Evolutionary conservation across 306 rosid genomes (phyloP), one percentile per base, ranked within the genome.

Genomic region (Sphenostylis stenocarpa): DNA sequence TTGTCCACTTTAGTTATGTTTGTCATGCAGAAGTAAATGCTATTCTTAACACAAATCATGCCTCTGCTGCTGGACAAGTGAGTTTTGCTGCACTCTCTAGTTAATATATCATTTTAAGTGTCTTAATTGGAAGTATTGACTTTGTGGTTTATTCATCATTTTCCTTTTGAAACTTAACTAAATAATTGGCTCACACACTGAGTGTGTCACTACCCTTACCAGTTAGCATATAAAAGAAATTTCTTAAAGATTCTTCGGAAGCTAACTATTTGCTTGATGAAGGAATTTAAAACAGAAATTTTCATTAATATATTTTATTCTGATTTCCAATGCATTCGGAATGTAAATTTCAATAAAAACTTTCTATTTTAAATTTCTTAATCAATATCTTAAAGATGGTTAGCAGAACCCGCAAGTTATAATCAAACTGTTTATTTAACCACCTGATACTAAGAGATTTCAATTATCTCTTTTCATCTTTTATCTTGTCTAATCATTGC

Each of bases 21-120:
- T 95, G 98, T 77, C 98, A 95, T 72, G 97, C 98, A 49, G 98
- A 95, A 87, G 97, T 95, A 52, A 95, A 92, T 77, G 97, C 97
- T 58, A 88, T 90, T 85, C 90, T 95, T 58, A 95, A 95, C 85
- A 95, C 92, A 14, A 95, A 92, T 82, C 97, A 92, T n/a, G 97
- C 99, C 71, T 92, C 99, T 39, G 93, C 97, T 62, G 91, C 93
- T 31, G 97, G 98, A 82, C 98, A 95, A 90, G 97, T 92, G 70
- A 71, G 86, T 84, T 77, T 48, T 16, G 26, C 65, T 45, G 17
- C 33, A 64, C 58, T 71, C 43, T 55, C 29, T 62, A 21, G 38
- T 78, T 21, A 74, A 60, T 38, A 24, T 72, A 12, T 45, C 19
- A n/a, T 55, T n/a, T 23, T 71, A 62, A 26, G 7, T 1, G 33